Evolutionary conservation across 1,284 basidiomycete genomes (phyloP).

Genomic region (Microbotryomycetes sp.): DNA sequence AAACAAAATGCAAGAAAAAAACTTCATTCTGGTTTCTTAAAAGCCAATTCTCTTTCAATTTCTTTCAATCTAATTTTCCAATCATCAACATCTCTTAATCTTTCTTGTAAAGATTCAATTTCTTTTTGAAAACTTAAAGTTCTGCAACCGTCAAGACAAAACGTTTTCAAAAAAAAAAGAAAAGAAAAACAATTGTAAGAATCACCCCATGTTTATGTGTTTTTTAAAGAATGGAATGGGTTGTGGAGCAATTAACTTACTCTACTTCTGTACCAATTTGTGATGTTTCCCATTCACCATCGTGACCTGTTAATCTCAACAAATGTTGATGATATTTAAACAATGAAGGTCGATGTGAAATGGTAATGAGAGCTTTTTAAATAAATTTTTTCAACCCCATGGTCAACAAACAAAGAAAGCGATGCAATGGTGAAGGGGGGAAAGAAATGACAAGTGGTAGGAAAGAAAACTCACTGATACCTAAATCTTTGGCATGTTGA

Average conservation of each 20-base stretch:
- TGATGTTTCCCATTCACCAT: slow-evolving; percentile 62
- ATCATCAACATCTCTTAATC: slow-evolving; percentile 43
- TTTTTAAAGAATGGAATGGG: not conserved
- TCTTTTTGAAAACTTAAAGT: slow-evolving; percentile 52
- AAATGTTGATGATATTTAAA: slow-evolving; percentile 77
- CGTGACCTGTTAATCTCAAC: slow-evolving; percentile 61
- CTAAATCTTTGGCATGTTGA: slow-evolving; percentile 82
- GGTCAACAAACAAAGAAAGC: no score
- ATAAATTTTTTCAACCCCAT: no score
- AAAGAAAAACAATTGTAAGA: fast-evolving
- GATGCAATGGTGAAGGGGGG: fast-evolving
- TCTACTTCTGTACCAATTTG: slow-evolving; percentile 64
- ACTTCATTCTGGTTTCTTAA: slow-evolving; percentile 26
- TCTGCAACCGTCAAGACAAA: slow-evolving; percentile 39
- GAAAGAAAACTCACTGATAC: slow-evolving; percentile 54
- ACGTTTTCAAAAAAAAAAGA: not conserved
- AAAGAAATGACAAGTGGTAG: not conserved
- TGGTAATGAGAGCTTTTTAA: slow-evolving; percentile 65
- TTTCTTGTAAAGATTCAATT: slow-evolving; percentile 42
- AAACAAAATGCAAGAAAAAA: no score
- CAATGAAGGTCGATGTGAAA: slow-evolving; percentile 73
- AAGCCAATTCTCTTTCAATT: slow-evolving; percentile 44
- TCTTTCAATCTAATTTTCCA: slow-evolving; percentile 44
- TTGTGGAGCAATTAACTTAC: slow-evolving; percentile 9
- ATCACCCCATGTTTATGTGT: no score